Evolutionary conservation across 257 asterid species (phyloP).

Genomic region (Thymus quinquecostatus): DNA sequence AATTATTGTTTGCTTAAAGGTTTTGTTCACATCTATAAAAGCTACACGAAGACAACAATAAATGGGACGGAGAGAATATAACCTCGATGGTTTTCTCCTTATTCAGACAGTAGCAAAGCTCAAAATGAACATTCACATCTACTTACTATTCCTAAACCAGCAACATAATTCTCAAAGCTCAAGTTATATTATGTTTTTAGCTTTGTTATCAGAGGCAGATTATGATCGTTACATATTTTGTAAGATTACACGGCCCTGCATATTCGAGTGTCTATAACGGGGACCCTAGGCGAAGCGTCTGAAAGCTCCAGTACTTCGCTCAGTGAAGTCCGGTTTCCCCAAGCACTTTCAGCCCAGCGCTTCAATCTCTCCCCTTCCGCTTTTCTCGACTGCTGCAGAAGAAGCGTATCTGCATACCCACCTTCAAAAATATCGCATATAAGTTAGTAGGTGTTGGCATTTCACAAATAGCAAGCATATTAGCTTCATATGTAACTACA

Average conservation of each 20-base stretch:
- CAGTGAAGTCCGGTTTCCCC: constrained; percentile 72
- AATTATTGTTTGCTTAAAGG: neutral
- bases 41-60: no score
- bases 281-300: constrained; percentile 52
- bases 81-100: neutral
- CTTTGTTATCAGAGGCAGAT: constrained; percentile 19
- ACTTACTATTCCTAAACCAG: neutral
- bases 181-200: constrained; percentile 4
- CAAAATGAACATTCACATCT: neutral
- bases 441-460: neutral
- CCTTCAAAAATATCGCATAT: constrained; percentile 49
- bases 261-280: constrained; percentile 73
- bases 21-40: neutral
- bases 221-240: neutral
- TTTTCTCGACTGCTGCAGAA: constrained; percentile 78
- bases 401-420: constrained; percentile 81
- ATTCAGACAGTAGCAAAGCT: neutral
- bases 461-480: neutral
- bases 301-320: constrained; percentile 67
- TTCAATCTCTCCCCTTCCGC: constrained; percentile 79
- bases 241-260: constrained; percentile 59
- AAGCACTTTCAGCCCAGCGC: constrained; percentile 66
- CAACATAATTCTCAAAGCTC: neutral
- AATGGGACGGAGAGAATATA: no score
- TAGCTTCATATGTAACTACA: neutral